Percentiles rank a stretch among this genome's conserved stretches.
These are phyloP conservation scores for Paralagenidium karlingii DNA, from an alignment of 352 stramenopile genomes.

Conservation along the genomic window DNA sequence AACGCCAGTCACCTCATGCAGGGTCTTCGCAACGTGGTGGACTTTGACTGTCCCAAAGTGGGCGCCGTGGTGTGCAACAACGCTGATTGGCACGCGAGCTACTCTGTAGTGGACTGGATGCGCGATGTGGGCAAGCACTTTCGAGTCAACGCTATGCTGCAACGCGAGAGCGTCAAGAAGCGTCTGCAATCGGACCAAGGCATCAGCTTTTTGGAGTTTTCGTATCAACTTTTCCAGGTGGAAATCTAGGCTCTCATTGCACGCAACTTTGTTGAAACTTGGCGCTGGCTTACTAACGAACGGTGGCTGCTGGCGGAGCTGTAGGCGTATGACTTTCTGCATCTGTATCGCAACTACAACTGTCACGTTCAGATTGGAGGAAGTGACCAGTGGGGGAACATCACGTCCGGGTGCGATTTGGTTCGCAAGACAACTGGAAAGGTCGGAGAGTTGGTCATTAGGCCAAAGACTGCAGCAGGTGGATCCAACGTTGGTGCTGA, in stretches of 20 bases:
- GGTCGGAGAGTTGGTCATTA: conserved; percentile 4
- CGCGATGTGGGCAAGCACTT: conserved; percentile 94
- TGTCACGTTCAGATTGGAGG: conserved; percentile 95
- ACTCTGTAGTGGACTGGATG: conserved; percentile 96
- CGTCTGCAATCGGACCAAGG: conserved; percentile 89
- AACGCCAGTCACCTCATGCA: conserved; percentile 87
- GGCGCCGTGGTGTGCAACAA: conserved; percentile 98
- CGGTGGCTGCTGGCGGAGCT: no score
- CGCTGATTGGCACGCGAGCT: conserved; percentile 91
- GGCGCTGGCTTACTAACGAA: background rate
- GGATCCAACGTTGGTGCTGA: conserved; percentile 2
- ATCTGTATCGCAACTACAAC: conserved; percentile 86
- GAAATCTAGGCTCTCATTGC: no score
- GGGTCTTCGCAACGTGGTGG: conserved; percentile 90
- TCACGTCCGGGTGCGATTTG: conserved; percentile 94
- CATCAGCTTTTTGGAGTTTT: conserved; percentile 99
- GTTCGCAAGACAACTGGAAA: conserved; percentile 82
- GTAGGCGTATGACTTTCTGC: conserved; percentile 96
- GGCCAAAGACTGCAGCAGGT: no score
- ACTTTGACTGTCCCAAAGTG: conserved; percentile 82
- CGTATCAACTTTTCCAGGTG: conserved; percentile 98
- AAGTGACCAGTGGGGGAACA: conserved; percentile 99
- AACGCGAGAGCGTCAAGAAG: conserved; percentile 96
- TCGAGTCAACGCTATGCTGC: conserved; percentile 98
- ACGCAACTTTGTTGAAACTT: no score